Base-by-base conservation (phyloP, 1,284 basidiomycete genomes). In the Ceratobasidium theobromae region DNA sequence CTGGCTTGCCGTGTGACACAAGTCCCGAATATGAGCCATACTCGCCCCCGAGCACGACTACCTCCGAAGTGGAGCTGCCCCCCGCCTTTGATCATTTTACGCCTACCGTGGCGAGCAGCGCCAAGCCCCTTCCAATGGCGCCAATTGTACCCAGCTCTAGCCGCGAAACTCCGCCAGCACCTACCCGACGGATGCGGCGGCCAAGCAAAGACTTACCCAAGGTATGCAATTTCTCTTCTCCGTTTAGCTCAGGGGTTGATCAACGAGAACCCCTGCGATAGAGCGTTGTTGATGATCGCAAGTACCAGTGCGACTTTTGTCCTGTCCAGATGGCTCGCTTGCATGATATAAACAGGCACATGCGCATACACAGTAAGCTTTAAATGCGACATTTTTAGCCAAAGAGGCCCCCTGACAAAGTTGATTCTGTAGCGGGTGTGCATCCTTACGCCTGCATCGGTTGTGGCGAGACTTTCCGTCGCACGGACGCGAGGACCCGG, bases 371-470 rank as follows among this genome's bases (percentile, higher is more conserved):
- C 40, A 65, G 60, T 65, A 14, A 53, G 60, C 35, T 28, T 4
- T 11, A 30, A 52, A 35, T 52, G 23, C 14, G 28, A 14, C 27
- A 48, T 48, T 65, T 45, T 40, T 65, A 25, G 51, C 18, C 51
- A 3, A 16, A 28, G 49, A 16, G 12, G 25, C n/a, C 12, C 23
- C 8, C 3, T 12, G n/a, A 11, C 14, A 52, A 32, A 14, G 8
- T 30, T 52, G 27, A 35, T 14, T 30, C 30, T 41, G 43, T 33
- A 65, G 60, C 65, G 52, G 65, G 65, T 51, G 53, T 66, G 9
- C 65, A 57, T n/a, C 65, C 65, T 48, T 66, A 66, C 32, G 65
- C 53, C 27, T 66, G 65, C 25, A 30, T 35, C 14, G 65, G 65
- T 5, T 66, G 65, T 28, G 65, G 65, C 14, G 65, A 66, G 32